Conservation (phyloP, 2,329 filamentous ascomycete species). For the Calonectria hawksworthii region DNA sequence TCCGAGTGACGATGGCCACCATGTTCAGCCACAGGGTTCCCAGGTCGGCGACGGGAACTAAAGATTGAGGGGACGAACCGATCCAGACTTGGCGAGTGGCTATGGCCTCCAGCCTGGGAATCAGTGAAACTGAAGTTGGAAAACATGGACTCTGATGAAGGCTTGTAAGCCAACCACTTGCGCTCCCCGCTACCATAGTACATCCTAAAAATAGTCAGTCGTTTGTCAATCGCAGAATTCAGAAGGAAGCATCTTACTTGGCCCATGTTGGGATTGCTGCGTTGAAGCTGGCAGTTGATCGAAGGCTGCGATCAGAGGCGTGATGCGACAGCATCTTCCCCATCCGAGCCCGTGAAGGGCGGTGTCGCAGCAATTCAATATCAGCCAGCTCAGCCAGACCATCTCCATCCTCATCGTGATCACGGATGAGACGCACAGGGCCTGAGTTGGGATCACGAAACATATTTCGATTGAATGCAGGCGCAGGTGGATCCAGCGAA, state of each 20-base stretch:
- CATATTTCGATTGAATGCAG: constrained; percentile 57
- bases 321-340: constrained; percentile 64
- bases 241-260: constrained; percentile 50
- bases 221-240: not conserved
- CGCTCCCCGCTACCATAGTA: constrained; percentile 80
- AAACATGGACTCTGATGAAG: constrained; percentile 61
- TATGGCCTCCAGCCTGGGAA: constrained; percentile 61
- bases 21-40: constrained; percentile 46
- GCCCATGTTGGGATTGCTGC: constrained; percentile 68
- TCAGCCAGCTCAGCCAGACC: constrained; percentile 74
- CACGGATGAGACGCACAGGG: constrained; percentile 62
- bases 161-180: constrained; percentile 61
- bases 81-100: constrained; percentile 65
- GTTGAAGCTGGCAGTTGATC: constrained; percentile 65
- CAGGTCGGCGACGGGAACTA: constrained; percentile 60
- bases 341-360: constrained; percentile 68
- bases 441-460: constrained; percentile 52
- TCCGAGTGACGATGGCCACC: constrained; percentile 27
- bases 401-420: constrained; percentile 76
- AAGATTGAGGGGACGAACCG: constrained; percentile 61
- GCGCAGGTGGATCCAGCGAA: constrained; percentile 65
- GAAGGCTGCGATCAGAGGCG: constrained; percentile 65
- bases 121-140: constrained; percentile 62
- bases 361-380: constrained; percentile 65
- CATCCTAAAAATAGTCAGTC: constrained; percentile 58